Conservation (phyloP, 2,329 filamentous ascomycete species). For the Phyllosticta citribraziliensis region DNA sequence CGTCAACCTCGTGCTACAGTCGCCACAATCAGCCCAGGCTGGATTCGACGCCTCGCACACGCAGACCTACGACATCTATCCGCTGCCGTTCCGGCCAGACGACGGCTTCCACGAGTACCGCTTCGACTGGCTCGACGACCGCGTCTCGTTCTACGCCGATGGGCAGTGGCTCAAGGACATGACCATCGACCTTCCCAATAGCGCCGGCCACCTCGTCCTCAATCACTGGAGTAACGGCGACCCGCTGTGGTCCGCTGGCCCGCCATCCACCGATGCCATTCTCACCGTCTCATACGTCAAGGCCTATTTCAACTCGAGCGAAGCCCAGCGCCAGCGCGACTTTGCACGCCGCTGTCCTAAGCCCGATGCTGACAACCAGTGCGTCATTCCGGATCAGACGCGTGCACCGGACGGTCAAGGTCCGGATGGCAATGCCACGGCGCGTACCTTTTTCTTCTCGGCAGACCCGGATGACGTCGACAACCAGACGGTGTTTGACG, state of each 20-base stretch:
- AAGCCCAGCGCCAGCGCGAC: slow-evolving; percentile 18
- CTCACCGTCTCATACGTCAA: slow-evolving; percentile 62
- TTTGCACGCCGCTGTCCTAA: slow-evolving; percentile 24
- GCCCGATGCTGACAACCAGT: slow-evolving; percentile 18
- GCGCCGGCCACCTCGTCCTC: slow-evolving; percentile 56
- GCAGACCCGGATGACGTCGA: slow-evolving; percentile 18
- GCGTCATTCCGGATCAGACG: slow-evolving; percentile 25
- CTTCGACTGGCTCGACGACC: slow-evolving; percentile 58
- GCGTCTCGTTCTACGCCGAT: slow-evolving; percentile 62
- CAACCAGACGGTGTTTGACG: slow-evolving; percentile 19
- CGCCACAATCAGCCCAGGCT: slow-evolving; percentile 45
- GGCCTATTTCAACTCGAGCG: slow-evolving; percentile 68
- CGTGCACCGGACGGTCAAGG: slow-evolving; percentile 20
- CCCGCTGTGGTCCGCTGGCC: slow-evolving; percentile 58
- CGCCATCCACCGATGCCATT: slow-evolving; percentile 52
- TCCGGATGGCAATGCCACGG: slow-evolving; percentile 15
- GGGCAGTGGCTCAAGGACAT: slow-evolving; percentile 47
- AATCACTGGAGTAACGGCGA: slow-evolving; percentile 76
- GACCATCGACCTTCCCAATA: slow-evolving; percentile 46
- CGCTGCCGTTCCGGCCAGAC: slow-evolving; percentile 58
- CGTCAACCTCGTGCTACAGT: slow-evolving; percentile 69
- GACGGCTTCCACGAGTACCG: slow-evolving; percentile 65
- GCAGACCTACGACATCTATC: slow-evolving; percentile 45
- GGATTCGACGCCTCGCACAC: slow-evolving; percentile 56
- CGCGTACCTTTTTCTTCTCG: slow-evolving; percentile 29